Evolutionary conservation across 139 green algal species (phyloP).

Genomic region (Chlorella sorokiniana): DNA sequence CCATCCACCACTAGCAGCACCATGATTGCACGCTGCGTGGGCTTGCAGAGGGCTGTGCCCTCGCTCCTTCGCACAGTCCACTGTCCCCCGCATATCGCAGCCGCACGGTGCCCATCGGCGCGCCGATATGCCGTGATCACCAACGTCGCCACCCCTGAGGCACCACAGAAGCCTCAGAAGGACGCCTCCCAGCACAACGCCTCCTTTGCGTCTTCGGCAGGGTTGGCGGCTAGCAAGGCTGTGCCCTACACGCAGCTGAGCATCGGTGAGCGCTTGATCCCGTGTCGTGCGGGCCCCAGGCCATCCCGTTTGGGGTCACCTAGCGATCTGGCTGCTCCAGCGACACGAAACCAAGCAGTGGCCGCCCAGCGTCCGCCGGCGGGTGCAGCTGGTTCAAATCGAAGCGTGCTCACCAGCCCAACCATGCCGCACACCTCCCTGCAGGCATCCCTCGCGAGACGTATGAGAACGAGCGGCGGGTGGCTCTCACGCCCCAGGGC

Average conservation of each 20-base stretch:
- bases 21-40: conserved; percentile 11
- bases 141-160: conserved; percentile 7
- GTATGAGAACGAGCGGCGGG: conserved; percentile 64
- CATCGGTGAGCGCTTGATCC: conserved; percentile 21
- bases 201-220: conserved; percentile 26
- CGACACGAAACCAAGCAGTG: too few species aligned
- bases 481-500: conserved; percentile 70
- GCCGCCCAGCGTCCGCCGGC: too few species aligned
- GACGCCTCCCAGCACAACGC: neutral
- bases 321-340: neutral
- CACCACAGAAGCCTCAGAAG: neutral
- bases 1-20: neutral
- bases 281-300: neutral
- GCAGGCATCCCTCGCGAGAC: conserved; percentile 80
- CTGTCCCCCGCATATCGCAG: neutral
- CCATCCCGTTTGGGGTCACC: neutral
- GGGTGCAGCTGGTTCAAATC: too few species aligned
- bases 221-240: neutral
- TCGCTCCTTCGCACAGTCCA: neutral
- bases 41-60: conserved; percentile 18
- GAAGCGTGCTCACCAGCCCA: too few species aligned
- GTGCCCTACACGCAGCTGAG: conserved; percentile 36
- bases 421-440: neutral
- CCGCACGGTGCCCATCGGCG: neutral
- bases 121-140: conserved; percentile 12